Conservation (phyloP, 2,329 filamentous ascomycete genomes). For the Daldinia sp. region DNA sequence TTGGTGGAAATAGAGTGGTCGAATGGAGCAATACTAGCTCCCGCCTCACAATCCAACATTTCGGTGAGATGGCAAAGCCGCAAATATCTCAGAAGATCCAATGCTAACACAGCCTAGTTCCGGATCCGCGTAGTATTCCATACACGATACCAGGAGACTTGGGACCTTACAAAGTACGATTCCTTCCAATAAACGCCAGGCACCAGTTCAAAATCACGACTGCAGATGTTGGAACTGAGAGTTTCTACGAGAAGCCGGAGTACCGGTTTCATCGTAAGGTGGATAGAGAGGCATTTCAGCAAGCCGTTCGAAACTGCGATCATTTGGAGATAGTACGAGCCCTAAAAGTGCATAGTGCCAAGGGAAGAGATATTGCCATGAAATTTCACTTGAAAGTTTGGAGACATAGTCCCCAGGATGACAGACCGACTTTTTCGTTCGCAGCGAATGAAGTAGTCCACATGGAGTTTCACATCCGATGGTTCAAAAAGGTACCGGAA, state of each 20-base stretch:
- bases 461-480: conserved; percentile 45
- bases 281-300: conserved; percentile 41
- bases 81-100: background rate
- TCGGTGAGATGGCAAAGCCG: conserved; percentile 23
- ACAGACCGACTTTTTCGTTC: conserved; percentile 44
- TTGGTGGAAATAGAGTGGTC: conserved; percentile 27
- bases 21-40: conserved; percentile 35
- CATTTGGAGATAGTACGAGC: conserved; percentile 37
- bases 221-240: conserved; percentile 8
- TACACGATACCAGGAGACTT: conserved; percentile 42
- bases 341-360: conserved; percentile 35
- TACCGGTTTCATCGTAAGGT: conserved; percentile 40
- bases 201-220: conserved; percentile 40
- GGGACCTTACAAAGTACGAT: conserved; percentile 35
- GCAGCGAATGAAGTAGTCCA: conserved; percentile 36
- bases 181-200: conserved; percentile 37
- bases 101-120: conserved; percentile 31
- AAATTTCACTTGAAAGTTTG: conserved; percentile 44
- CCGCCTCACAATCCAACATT: conserved; percentile 33
- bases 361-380: conserved; percentile 37
- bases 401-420: conserved; percentile 31
- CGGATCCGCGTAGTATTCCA: conserved; percentile 30
- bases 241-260: conserved; percentile 12
- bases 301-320: conserved; percentile 28
- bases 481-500: conserved; percentile 43